Evolutionary conservation across 2,329 filamentous ascomycete species (phyloP).

Genomic region (Fusarium sp.): DNA sequence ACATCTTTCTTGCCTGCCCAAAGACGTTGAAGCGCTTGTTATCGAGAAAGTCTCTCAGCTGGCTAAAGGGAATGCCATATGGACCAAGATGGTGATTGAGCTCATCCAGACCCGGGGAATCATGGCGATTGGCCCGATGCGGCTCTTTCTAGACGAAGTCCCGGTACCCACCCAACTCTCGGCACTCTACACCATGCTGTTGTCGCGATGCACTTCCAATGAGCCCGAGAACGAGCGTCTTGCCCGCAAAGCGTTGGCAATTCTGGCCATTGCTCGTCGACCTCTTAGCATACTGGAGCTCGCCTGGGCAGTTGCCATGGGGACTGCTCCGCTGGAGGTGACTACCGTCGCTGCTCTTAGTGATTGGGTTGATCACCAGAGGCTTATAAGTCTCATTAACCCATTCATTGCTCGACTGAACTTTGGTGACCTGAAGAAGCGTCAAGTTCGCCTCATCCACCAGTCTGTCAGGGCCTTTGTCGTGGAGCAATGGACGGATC

Average conservation of each 20-base stretch:
- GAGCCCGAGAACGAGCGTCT: conserved; percentile 21
- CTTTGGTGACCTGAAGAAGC: conserved; percentile 22
- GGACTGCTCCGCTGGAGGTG: conserved; percentile 21
- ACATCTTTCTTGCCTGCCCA: conserved; percentile 18
- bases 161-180: conserved; percentile 20
- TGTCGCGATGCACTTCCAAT: conserved; percentile 25
- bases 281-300: conserved; percentile 48
- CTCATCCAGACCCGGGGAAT: conserved; percentile 20
- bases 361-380: conserved; percentile 42
- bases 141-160: conserved; percentile 10
- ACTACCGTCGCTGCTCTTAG: conserved; percentile 36
- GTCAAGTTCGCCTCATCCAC: conserved; percentile 33
- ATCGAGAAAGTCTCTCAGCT: conserved; percentile 22
- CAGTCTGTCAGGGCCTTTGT: conserved; percentile 36
- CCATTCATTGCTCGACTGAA: conserved; percentile 34
- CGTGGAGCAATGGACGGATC: not conserved
- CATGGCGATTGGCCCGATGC: conserved; percentile 13
- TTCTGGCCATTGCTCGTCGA: conserved; percentile 44
- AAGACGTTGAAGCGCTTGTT: conserved; percentile 25
- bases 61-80: conserved; percentile 33
- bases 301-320: conserved; percentile 45
- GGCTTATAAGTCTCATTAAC: conserved; percentile 38
- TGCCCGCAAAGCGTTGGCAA: conserved; percentile 27
- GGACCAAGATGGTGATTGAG: conserved; percentile 31
- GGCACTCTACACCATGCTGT: conserved; percentile 26